Evolutionary conservation across 139 green algal genomes (phyloP).

Genomic region (Coelastrella sp.): DNA sequence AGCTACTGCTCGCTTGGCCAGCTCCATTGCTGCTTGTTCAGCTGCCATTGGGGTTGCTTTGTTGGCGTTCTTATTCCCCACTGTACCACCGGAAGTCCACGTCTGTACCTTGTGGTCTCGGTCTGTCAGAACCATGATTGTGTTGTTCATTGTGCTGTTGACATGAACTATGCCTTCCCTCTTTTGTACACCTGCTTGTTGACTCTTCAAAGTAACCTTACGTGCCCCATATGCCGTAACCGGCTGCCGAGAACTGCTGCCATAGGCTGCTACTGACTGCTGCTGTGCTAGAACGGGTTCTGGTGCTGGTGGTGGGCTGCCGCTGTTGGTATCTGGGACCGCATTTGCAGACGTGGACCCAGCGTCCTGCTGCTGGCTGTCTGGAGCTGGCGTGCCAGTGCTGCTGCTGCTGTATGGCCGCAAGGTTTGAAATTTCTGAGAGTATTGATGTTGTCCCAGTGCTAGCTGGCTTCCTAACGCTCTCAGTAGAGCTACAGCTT

Average conservation of each 20-base stretch:
- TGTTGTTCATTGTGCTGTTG: conserved; percentile 72
- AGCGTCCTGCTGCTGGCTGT: background rate
- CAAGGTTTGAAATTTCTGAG: background rate
- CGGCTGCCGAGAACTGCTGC: background rate
- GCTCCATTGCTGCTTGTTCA: conserved; percentile 65
- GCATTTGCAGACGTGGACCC: background rate
- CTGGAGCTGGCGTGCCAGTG: background rate
- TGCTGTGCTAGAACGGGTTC: background rate
- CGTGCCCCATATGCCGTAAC: background rate
- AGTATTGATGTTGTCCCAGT: conserved; percentile 5
- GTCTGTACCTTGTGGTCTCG: conserved; percentile 52
- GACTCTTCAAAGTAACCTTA: background rate
- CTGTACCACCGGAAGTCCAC: conserved; percentile 50
- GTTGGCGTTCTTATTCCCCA: conserved; percentile 61
- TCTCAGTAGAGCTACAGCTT: background rate
- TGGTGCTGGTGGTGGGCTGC: background rate
- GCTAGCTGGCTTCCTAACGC: background rate
- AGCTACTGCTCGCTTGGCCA: conserved; percentile 59
- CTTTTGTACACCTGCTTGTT: background rate
- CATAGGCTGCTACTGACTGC: background rate
- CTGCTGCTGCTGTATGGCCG: conserved; percentile 4
- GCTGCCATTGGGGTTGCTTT: conserved; percentile 62
- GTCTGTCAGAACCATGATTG: conserved; percentile 63
- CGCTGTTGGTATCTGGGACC: too few relatives aligned
- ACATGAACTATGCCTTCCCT: conserved; percentile 68